Evolutionary conservation across 2,329 filamentous ascomycete genomes (phyloP).

Genomic region (Alternaria postmessia): DNA sequence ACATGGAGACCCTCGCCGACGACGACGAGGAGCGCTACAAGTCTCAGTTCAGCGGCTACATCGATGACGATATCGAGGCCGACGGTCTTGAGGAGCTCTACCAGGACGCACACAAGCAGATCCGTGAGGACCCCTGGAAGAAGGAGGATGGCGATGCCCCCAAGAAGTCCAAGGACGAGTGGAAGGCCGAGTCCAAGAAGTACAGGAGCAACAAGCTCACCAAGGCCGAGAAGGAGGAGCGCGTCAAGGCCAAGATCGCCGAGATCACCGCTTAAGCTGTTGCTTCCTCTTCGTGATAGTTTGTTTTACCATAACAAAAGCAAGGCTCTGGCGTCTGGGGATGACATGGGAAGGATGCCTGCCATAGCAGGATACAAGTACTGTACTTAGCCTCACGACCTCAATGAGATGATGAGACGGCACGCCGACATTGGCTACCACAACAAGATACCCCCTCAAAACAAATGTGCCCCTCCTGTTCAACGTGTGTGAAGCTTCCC

Average conservation of each 20-base stretch:
- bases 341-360: constrained; percentile 42
- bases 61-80: constrained; percentile 95
- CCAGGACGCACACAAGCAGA: constrained; percentile 91
- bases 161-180: constrained; percentile 98
- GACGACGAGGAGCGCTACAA: constrained; percentile 99
- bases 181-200: constrained; percentile 95
- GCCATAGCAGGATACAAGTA: constrained; percentile 30
- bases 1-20: constrained; percentile 99
- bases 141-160: constrained; percentile 76
- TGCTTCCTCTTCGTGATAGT: constrained; percentile 24
- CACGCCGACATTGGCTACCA: constrained; percentile 35
- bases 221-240: constrained; percentile 82
- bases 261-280: constrained; percentile 66
- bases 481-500: constrained; percentile 2
- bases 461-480: background rate
- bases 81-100: constrained; percentile 98
- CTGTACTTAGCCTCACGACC: constrained; percentile 43
- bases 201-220: constrained; percentile 79
- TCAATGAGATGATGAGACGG: constrained; percentile 44
- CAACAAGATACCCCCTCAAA: constrained; percentile 18
- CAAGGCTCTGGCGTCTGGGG: constrained; percentile 48
- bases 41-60: constrained; percentile 97
- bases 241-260: constrained; percentile 91
- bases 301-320: constrained; percentile 45
- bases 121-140: constrained; percentile 98